Conservation (phyloP, 306 rosid species). For the Quercus parvula region DNA sequence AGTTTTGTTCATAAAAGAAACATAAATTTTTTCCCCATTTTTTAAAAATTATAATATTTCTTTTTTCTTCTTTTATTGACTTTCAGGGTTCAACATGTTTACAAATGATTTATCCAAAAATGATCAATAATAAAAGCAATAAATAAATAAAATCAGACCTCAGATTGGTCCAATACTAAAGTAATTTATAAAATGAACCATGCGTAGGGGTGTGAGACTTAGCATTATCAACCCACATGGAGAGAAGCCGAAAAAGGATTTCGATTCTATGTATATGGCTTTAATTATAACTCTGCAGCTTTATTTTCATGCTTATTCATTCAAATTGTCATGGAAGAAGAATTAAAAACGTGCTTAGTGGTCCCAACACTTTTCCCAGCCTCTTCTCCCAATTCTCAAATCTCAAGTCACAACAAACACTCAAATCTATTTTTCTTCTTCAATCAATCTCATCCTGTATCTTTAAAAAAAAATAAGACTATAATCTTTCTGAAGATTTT, state of each 20-base stretch:
- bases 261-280: slow-evolving; percentile 1
- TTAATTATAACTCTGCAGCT: slow-evolving; percentile 48
- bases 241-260: slow-evolving; percentile 12
- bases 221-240: slow-evolving; percentile 17
- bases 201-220: not conserved
- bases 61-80: not conserved
- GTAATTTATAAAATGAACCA: not conserved
- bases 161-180: not conserved
- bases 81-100: too few relatives aligned
- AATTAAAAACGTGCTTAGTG: slow-evolving; percentile 13
- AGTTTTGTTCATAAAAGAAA: too few relatives aligned
- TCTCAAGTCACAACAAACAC: slow-evolving; percentile 15
- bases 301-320: slow-evolving; percentile 38
- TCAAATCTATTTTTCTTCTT: not conserved
- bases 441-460: not conserved
- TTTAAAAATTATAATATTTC: not conserved
- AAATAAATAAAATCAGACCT: not conserved
- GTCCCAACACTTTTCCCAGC: slow-evolving; percentile 19
- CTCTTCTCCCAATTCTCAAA: not conserved
- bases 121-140: not conserved
- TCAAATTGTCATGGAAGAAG: not conserved
- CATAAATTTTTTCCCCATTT: too few relatives aligned
- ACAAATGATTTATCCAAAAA: too few relatives aligned
- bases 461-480: not conserved
- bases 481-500: not conserved